These are phyloP conservation scores for Metarhizium robertsii DNA, from an alignment of 2,329 filamentous ascomycete genomes.

Conservation along the genomic window DNA sequence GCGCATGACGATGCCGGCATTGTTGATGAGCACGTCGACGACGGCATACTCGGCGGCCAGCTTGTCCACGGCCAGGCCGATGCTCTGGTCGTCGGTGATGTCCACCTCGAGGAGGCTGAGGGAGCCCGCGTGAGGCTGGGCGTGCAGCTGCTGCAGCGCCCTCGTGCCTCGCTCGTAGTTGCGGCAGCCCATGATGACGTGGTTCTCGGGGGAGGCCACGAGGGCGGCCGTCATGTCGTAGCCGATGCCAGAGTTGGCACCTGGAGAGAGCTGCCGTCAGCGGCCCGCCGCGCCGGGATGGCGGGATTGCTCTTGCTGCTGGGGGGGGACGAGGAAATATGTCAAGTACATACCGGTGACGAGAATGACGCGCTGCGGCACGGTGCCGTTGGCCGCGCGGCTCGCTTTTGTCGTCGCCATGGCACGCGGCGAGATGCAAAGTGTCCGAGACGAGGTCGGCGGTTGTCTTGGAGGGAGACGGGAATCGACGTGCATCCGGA, in stretches of 20 bases:
- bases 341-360: conserved; percentile 17
- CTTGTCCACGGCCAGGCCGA: conserved; percentile 41
- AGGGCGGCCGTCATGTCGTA: conserved; percentile 28
- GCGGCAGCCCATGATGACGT: conserved; percentile 30
- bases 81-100: conserved; percentile 48
- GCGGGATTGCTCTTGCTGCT: too few species aligned
- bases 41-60: conserved; percentile 35
- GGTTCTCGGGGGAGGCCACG: conserved; percentile 25
- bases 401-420: background rate
- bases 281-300: too few species aligned
- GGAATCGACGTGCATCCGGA: too few species aligned
- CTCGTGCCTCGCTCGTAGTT: conserved; percentile 24
- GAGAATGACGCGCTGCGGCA: conserved; percentile 5
- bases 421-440: background rate
- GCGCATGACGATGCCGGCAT: conserved; percentile 47
- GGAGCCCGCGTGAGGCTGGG: conserved; percentile 38
- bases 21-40: conserved; percentile 50
- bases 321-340: background rate
- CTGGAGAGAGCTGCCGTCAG: conserved; percentile 9
- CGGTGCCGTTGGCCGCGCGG: background rate
- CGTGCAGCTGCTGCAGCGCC: conserved; percentile 19
- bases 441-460: too few species aligned
- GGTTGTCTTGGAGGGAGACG: too few species aligned
- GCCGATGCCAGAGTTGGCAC: conserved; percentile 38
- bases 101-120: conserved; percentile 51